These are phyloP conservation scores for Geranium incanum DNA, from an alignment of 441 rosid genomes.

Conservation along the genomic window DNA sequence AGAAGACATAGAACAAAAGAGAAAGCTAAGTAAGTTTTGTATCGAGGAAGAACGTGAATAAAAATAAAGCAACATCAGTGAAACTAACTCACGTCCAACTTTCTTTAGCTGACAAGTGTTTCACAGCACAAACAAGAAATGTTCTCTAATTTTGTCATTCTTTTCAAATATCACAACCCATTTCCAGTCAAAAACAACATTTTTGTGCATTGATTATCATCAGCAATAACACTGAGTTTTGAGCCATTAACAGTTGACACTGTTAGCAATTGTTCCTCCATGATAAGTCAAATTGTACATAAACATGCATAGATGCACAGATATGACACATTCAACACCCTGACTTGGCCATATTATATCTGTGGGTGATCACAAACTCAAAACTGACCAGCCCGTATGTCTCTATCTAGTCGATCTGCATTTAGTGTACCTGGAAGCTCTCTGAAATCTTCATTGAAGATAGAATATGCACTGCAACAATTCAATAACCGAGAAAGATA, in stretches of 20 bases:
- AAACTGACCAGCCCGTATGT: slow-evolving; percentile 67
- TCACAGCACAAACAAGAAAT: too few species aligned
- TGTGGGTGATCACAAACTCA: slow-evolving; percentile 26
- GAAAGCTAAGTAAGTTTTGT: too few species aligned
- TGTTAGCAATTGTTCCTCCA: neutral
- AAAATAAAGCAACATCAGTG: too few species aligned
- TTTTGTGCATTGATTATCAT: neutral
- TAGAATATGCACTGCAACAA: slow-evolving; percentile 63
- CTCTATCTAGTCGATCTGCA: slow-evolving; percentile 72
- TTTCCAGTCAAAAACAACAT: neutral
- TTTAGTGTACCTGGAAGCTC: slow-evolving; percentile 90
- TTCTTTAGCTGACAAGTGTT: too few species aligned
- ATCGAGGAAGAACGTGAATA: too few species aligned
- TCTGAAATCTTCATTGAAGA: slow-evolving; percentile 83
- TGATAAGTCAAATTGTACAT: neutral
- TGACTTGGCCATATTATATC: neutral
- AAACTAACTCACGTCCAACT: too few species aligned
- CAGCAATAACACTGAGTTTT: neutral
- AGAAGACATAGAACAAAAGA: too few species aligned
- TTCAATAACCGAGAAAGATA: slow-evolving; percentile 4
- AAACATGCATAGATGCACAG: slow-evolving; percentile 1
- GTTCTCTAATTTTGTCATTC: slow-evolving; percentile 13
- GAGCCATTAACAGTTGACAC: neutral
- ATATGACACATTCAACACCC: slow-evolving; percentile 2
- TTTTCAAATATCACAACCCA: neutral